Evolutionary conservation across 23 red algal genomes (phyloP), one percentile per base, ranked within the genome.

Genomic region (Chondrus crispus): DNA sequence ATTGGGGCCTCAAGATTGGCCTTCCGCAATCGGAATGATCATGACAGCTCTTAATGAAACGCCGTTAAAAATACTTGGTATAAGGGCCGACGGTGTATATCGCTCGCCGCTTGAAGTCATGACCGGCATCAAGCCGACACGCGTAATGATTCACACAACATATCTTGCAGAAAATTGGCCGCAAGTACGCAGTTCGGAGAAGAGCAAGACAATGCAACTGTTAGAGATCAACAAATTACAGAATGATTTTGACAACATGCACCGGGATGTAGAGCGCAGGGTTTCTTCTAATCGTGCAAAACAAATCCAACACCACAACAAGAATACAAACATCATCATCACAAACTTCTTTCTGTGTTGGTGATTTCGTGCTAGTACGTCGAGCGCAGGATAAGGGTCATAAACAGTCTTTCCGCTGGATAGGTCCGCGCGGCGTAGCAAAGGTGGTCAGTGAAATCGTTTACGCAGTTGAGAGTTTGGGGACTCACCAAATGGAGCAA

Each of bases 1-100:
- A 26, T 45, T 82, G n/a, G 78, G 46, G 28, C 78, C 78, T n/a
- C 78, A 82, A 38, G 78, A 82, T 60, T 82, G 47, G 78, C 46
- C 78, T 28, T 36, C 5, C 9, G 8, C 55, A 24, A 82, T 82
- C 51, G 8, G 46, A 28, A 82, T 82, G 24, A 28, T 82, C 26
- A 36, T 24, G 52, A 36, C 78, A 10, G 78, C 42, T 82, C 51
- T 82, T 26, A 82, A 82, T 62, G 78, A 82, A 60, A 47, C 78
- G 44, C 78, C 44, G 24, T 20, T 58, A 36, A 37, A 35, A 26
- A 40, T 40, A 28, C 46, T 82, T 7, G 78, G 45, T 8, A 22
- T 36, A 53, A 14, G 28, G 22, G 13, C 66, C 12, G 78, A 35
- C 55, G 78, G 78, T 53, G 46, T 5, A 37, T 58, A 41, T 20